Base-by-base conservation (phyloP, 495 filamentous ascomycete genomes). In the Platismatia glauca region DNA sequence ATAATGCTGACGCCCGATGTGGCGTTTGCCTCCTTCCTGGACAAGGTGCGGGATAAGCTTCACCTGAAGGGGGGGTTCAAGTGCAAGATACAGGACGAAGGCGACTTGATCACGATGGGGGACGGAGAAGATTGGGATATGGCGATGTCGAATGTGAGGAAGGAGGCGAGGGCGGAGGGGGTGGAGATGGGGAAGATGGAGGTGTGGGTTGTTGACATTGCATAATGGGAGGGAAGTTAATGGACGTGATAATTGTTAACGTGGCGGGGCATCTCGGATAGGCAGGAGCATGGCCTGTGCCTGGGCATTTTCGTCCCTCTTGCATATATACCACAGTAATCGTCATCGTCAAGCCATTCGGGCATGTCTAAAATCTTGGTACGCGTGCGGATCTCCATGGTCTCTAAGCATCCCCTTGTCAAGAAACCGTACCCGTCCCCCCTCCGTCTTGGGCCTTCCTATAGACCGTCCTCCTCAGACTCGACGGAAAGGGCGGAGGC, bases 71-170 rank as follows among this genome's bases (percentile, higher is more conserved):
- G 81, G 55, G 91, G 89, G 79, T 86, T 95, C 73, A 91, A 89
- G 79, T 85, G 95, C 69, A 86, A 84, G 71, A 89, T 90, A 59
- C 87, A 90, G 58, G 91, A 95, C 71, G 84, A 89, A 66, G 87
- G 87, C 9, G 94, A 96, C 70, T 89, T 96, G 87, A 93, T 98
- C 72, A 96, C 91, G 16, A 86, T 98, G 85, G 90, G 88, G 37
- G 94, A 98, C 75, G 89, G 95, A 74, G 94, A 98, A 70, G 94
- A 98, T 79, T 74, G 97, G 66, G 91, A 97, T 58, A 86, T 96
- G 82, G 83, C 88, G 46, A 80, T 97, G 60, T 77, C 76, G 69
- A 77, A 75, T 7, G 85, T 86, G 37, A 87, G 83, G 71, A 81
- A 82, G 61, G 75, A 76, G 61, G 95, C 90, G 35, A 80, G 79